Evolutionary conservation across 2,329 filamentous ascomycete genomes (phyloP), one percentile per base, ranked within the genome.

Genomic region (Pseudonectria buxi): DNA sequence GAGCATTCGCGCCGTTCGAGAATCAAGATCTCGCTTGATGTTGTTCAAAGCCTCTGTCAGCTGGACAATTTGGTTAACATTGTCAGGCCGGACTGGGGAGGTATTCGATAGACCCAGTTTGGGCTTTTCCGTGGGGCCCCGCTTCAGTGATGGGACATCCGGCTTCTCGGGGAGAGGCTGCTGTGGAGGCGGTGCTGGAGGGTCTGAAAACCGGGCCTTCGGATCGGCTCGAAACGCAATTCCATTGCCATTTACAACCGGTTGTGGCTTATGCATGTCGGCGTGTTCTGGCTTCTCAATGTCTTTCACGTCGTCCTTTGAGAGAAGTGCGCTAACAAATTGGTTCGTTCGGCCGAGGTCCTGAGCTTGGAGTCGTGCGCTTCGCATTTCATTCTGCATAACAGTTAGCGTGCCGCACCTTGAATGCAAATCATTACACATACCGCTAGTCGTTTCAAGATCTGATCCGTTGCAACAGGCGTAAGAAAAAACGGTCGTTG

Each of bases 151-250:
- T 1, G 81, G 76, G 0, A 73, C 77, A 59, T 94, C 87, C 0
- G 90, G 90, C 58, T 95, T 95, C 56, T 95, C 89, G 1, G 90
- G 90, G 6, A 96, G 68, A 11, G 90, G 90, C 50, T 94, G 89
- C 49, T 94, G 88, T 18, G 90, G 90, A 16, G 90, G 90, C 7
- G 90, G 90, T 14, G 89, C 90, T 4, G 90, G 90, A 33, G 90
- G 90, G 39, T 95, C 89, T 2, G 86, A 92, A 57, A 95, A 96
- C 34, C 88, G 77, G 4, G 85, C 77, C 51, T 92, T 90, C 27
- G 81, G 68, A 53, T 95, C 88, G 14, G 78, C 65, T 46, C 86
- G 82, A 50, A 76, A 76, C 1, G 72, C 64, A 7, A 72, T 51
- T 15, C 58, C 62, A 41, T 68, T 71, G 15, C 73, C 72, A 39